phyloP scores from a whole-genome alignment of 1,284 basidiomycete genomes.

The Phellopilus nigrolimitatus region DNA sequence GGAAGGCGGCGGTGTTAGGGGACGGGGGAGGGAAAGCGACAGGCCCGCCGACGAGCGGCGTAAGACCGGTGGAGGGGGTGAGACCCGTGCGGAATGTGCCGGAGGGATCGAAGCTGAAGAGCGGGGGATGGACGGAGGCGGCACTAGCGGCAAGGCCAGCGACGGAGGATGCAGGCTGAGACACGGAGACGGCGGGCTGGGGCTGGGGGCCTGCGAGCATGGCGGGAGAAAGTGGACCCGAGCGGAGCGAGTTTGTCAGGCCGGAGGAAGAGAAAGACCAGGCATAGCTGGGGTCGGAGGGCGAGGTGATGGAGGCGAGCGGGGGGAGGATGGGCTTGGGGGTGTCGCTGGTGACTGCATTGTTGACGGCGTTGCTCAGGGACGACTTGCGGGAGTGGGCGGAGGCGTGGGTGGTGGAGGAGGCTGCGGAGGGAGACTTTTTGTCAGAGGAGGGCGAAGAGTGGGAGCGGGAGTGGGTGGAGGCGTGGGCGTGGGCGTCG shows the following conservation, averaged over 20 bases:
- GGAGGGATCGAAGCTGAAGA: slow-evolving; percentile 65
- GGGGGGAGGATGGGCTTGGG: slow-evolving; percentile 76
- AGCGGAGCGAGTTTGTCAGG: slow-evolving; percentile 72
- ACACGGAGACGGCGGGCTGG: slow-evolving; percentile 31
- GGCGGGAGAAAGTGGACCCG: slow-evolving; percentile 90
- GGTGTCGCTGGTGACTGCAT: slow-evolving; percentile 26
- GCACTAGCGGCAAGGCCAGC: slow-evolving; percentile 23
- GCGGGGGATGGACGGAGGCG: slow-evolving; percentile 21
- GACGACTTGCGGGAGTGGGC: slow-evolving; percentile 11
- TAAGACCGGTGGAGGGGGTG: slow-evolving; percentile 78
- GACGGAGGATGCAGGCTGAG: slow-evolving; percentile 29
- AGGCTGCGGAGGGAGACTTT: slow-evolving; percentile 22
- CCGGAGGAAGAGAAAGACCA: slow-evolving; percentile 64
- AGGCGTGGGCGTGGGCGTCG: slow-evolving; percentile 34
- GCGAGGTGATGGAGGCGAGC: slow-evolving; percentile 80
- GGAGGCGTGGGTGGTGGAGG: slow-evolving; percentile 3
- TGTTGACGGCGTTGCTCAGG: slow-evolving; percentile 18
- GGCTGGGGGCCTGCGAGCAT: slow-evolving; percentile 87
- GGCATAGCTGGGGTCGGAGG: slow-evolving; percentile 69
- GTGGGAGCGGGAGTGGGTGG: slow-evolving; percentile 29
- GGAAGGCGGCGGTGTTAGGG: slow-evolving; percentile 89
- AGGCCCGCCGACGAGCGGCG: slow-evolving; percentile 76
- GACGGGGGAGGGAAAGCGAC: slow-evolving; percentile 79
- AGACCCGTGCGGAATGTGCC: slow-evolving; percentile 73
- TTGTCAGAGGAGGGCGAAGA: slow-evolving; percentile 32